Evolutionary conservation across 1,284 basidiomycete species (phyloP).

Genomic region (Ceratobasidium sp.): DNA sequence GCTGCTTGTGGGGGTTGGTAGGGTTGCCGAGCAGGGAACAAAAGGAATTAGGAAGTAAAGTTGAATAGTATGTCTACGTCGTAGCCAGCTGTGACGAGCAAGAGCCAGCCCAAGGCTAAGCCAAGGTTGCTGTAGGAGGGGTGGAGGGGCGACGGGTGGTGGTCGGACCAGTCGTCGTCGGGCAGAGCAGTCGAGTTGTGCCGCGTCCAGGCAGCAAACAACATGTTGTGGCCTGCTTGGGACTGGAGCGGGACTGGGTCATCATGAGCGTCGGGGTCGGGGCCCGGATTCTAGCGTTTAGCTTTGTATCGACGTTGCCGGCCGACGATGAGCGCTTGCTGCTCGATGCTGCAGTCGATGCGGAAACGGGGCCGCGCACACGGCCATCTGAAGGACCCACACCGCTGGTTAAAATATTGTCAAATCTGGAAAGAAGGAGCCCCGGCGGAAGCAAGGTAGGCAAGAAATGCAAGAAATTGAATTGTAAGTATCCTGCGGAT

Average conservation of each 20-base stretch:
- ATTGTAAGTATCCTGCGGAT: background rate
- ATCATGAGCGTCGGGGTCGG: background rate
- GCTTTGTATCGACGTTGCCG: background rate
- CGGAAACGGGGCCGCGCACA: background rate
- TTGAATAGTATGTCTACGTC: slow-evolving; percentile 42
- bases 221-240: no score
- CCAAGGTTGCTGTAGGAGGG: slow-evolving; percentile 33
- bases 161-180: slow-evolving; percentile 44
- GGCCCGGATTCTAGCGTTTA: background rate
- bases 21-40: slow-evolving; percentile 35
- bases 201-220: slow-evolving; percentile 36
- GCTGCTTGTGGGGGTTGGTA: slow-evolving; percentile 21
- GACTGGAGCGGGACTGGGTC: no score
- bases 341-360: background rate
- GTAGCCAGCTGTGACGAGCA: slow-evolving; percentile 18
- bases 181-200: slow-evolving; percentile 4
- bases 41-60: slow-evolving; percentile 15
- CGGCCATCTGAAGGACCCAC: slow-evolving; percentile 11
- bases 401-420: slow-evolving; percentile 12
- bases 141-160: slow-evolving; percentile 36
- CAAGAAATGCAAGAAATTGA: background rate
- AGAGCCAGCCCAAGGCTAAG: slow-evolving; percentile 38
- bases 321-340: slow-evolving; percentile 29
- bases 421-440: slow-evolving; percentile 9
- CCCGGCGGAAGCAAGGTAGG: background rate